Percentiles rank a stretch among this genome's conserved stretches.
Evolutionary conservation across 2,329 filamentous ascomycete species (phyloP).

Genomic region (Phialocephala subalpina): DNA sequence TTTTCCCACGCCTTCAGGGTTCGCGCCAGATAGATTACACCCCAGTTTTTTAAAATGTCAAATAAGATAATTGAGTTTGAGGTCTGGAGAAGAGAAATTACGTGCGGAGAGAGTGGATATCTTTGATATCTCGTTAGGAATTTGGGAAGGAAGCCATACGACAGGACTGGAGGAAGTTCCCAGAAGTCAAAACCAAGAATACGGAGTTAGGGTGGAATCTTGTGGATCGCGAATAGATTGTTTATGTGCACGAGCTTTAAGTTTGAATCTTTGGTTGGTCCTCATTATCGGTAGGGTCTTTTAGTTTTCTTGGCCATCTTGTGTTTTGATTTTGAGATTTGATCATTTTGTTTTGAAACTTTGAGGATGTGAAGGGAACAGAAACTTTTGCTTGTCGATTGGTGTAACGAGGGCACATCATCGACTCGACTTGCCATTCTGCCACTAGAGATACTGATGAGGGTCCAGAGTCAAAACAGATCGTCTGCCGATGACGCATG

Average conservation of each 20-base stretch:
- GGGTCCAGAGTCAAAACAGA: neutral
- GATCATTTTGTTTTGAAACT: conserved; percentile 6
- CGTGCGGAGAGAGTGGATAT: neutral
- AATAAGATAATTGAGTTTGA: neutral
- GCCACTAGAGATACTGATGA: neutral
- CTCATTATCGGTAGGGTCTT: neutral
- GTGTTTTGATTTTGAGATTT: neutral
- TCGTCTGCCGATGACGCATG: neutral
- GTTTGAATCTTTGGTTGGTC: neutral
- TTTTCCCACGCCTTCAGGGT: no score
- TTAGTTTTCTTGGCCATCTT: neutral
- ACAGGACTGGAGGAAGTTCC: neutral
- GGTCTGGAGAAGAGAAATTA: neutral
- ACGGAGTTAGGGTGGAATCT: neutral
- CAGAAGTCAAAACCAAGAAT: neutral
- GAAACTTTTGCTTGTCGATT: neutral
- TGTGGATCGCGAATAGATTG: no score
- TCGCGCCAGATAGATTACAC: no score
- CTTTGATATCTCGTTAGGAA: neutral
- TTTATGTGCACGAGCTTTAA: neutral
- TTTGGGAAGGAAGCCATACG: neutral
- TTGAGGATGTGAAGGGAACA: neutral
- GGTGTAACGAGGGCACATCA: neutral
- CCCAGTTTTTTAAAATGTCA: neutral
- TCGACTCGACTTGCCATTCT: neutral